Evolutionary conservation across 345 rosid genomes (phyloP), one percentile per base, ranked within the genome.

Genomic region (Salix brachista): DNA sequence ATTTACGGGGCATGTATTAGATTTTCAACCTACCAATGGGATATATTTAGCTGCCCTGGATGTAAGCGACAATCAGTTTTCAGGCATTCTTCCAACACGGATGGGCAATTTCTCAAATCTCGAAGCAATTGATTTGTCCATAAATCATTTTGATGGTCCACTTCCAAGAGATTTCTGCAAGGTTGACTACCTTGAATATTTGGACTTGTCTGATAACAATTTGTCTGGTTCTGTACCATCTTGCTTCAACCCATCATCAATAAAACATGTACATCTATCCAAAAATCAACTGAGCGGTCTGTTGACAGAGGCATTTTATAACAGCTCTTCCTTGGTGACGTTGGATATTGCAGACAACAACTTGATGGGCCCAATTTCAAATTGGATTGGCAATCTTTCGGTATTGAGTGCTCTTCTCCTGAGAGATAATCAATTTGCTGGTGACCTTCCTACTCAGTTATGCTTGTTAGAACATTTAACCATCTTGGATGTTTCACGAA

Each of bases 401-500:
- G 0, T 7, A 2, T 72, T 86, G 64, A 65, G 79, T 11, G 39
- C 46, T 73, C 69, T 85, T 25, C 64, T 85, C 12, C 7, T 83
- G 70, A 65, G 50, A 44, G 69, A 18, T 12, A 83, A 83, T 50
- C 4, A 64, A 0, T 58, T 83, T 36, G 12, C 64, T 2, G 86
- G 84, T 2, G 32, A 26, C 16, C 50, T 83, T 12, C 79, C 79
- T 2, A 4, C 48, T 52, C 60, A 71, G 3, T 8, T 83, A 1
- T 80, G 85, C 21, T 26, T 34, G 13, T 28, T 84, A 30, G 1
- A 23, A 0, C 21, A 50, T 0, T 25, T 85, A 42, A 64, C 41
- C 25, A 25, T 82, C 1, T 23, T 84, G 1, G 83, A 82, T 75
- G 72, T 83, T 67, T 71, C 77, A 4, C 28, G 42, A 34, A 78